Percentiles rank a stretch among this genome's conserved stretches.
Evolutionary conservation across 139 green algal species (phyloP).

Genomic region (Coelastrella sp.): DNA sequence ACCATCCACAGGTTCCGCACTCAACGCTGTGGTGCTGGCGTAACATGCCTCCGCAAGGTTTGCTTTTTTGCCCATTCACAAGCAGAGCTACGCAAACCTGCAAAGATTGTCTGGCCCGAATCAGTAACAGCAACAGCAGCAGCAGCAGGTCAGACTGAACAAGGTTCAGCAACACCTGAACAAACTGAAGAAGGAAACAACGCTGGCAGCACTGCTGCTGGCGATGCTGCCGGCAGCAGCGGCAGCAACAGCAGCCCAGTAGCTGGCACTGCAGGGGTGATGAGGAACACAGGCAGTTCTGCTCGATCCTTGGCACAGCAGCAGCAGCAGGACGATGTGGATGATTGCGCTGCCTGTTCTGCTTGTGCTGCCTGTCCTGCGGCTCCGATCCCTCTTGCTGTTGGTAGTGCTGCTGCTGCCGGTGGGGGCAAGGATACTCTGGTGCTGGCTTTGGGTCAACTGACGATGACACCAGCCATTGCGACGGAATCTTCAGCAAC

Average conservation of each 20-base stretch:
- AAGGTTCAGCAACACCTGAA: background rate
- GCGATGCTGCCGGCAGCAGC: background rate
- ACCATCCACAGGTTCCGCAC: background rate
- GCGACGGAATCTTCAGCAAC: no score
- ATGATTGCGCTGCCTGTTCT: no score
- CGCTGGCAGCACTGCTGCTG: background rate
- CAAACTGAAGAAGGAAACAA: background rate
- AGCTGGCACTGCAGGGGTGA: no score
- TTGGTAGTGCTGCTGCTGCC: background rate
- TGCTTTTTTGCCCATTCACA: conserved; percentile 8
- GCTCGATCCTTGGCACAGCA: background rate
- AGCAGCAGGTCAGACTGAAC: no score
- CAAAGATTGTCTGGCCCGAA: background rate
- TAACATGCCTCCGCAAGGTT: background rate
- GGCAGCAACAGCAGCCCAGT: background rate
- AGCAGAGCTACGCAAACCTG: background rate
- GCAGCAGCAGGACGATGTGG: no score
- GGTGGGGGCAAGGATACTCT: no score
- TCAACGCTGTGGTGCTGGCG: background rate
- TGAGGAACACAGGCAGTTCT: no score
- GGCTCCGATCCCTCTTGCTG: background rate
- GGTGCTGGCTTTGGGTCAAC: no score
- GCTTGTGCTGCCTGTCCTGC: no score
- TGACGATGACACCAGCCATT: no score
- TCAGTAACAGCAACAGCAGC: background rate